Base-by-base conservation (phyloP, 768 basidiomycete genomes). In the Auriscalpium vulgare region DNA sequence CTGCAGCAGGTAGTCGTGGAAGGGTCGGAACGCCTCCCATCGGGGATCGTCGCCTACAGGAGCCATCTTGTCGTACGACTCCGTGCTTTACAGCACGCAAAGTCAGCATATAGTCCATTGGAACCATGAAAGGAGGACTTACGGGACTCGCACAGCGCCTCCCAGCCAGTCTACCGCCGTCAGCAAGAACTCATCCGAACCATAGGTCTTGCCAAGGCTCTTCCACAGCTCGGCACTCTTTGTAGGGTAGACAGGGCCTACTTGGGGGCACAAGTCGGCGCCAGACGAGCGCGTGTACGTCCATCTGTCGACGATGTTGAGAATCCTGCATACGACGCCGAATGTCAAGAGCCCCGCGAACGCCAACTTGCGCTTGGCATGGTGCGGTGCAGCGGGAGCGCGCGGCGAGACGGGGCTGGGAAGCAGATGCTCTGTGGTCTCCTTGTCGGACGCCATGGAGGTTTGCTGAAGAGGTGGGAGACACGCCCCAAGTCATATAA, bases 11-110 rank as follows among this genome's bases (percentile, higher is more conserved):
- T 77, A 75, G 10, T 67, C 66, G 40, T 73, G 73, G 61, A 75
- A 73, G 8, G 65, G 66, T 3, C 40, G 58, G 53, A 77, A 77
- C 34, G 62, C 67, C 17, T 71, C 65, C 74, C 74, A 77, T 14
- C 78, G 75, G 4, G 74, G 69, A 61, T 83, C 81, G 14, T 68
- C 67, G 17, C 77, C 80, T 7, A 80, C 69, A 0, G 72, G 72
- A 0, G 63, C 71, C 76, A 79, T 78, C 52, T 70, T 62, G 57
- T 82, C 80, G 63, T 70, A 80, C 1, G 75, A 75, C 60, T 79
- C 78, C 11, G 81, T 83, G 29, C 80, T 81, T 19, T 29, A 5
- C 2, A 29, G 29, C 29, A 29, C 29, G 29, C 2, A 29, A 29
- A 29, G 7, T 29, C 7, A 29, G 29, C 29, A 29, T 29, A 7